Percentiles rank a stretch among this genome's conserved stretches.
These are phyloP conservation scores for Casaregolazyma lundiana DNA, from an alignment of 1,139 yeast genomes.

Conservation along the genomic window DNA sequence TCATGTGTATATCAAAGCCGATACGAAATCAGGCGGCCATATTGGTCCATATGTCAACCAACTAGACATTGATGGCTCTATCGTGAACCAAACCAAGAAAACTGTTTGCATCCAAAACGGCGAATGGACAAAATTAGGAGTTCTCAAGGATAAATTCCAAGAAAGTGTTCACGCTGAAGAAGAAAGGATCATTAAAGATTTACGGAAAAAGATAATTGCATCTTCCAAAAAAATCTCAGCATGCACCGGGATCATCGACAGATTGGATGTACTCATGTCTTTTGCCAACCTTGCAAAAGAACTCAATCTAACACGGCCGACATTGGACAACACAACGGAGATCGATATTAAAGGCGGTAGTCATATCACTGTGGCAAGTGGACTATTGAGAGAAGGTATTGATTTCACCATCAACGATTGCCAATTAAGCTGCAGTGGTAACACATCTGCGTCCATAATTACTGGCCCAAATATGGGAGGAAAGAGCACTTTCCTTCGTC, in stretches of 20 bases:
- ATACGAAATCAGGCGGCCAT: conserved; percentile 13
- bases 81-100: conserved; percentile 25
- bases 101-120: conserved; percentile 22
- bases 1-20: conserved; percentile 24
- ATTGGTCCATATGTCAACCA: conserved; percentile 14
- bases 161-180: conserved; percentile 40
- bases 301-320: conserved; percentile 60
- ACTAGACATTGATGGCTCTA: conserved; percentile 17
- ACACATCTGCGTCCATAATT: conserved; percentile 55
- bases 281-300: conserved; percentile 70
- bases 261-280: conserved; percentile 67
- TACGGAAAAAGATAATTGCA: conserved; percentile 40
- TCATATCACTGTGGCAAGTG: conserved; percentile 85
- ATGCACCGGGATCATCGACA: conserved; percentile 51
- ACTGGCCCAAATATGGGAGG: conserved; percentile 99
- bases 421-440: conserved; percentile 34
- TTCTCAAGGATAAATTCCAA: conserved; percentile 26
- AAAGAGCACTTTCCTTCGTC: conserved; percentile 83
- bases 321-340: conserved; percentile 46
- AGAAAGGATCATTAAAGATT: conserved; percentile 39
- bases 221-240: conserved; percentile 42
- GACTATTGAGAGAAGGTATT: conserved; percentile 43
- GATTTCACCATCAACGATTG: conserved; percentile 69
- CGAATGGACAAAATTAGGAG: conserved; percentile 32
- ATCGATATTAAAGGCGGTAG: conserved; percentile 50